Conservation (phyloP, 768 basidiomycete species). For the Harrya chromipes region DNA sequence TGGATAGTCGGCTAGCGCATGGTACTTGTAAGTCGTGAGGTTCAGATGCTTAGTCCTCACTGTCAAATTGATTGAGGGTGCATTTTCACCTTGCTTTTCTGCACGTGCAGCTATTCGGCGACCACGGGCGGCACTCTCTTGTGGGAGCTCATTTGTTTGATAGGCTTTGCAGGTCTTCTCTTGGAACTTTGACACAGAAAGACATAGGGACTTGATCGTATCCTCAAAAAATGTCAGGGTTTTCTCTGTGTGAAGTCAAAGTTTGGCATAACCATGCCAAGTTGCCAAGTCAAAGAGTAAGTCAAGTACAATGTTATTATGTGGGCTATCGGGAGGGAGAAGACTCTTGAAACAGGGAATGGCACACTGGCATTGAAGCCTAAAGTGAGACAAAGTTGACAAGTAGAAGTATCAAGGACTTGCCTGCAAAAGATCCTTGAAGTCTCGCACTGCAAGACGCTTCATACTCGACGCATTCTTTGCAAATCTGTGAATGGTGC, state of each 20-base stretch:
- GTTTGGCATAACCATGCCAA: slow-evolving; percentile 21
- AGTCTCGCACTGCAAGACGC: slow-evolving; percentile 35
- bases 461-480: slow-evolving; percentile 36
- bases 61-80: neutral
- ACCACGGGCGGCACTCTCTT: slow-evolving; percentile 3
- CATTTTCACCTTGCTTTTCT: neutral
- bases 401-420: neutral
- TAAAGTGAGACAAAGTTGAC: too few relatives aligned
- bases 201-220: slow-evolving; percentile 11
- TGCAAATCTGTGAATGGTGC: slow-evolving; percentile 31
- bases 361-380: neutral
- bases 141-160: slow-evolving; percentile 17
- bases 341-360: neutral
- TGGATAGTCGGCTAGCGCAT: neutral
- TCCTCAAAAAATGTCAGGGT: slow-evolving; percentile 8
- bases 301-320: slow-evolving; percentile 12
- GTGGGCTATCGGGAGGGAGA: slow-evolving; percentile 1
- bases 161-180: slow-evolving; percentile 19
- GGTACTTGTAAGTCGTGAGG: neutral
- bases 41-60: neutral
- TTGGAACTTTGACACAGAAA: slow-evolving; percentile 20
- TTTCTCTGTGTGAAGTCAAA: slow-evolving; percentile 14
- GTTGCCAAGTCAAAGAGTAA: slow-evolving; percentile 13
- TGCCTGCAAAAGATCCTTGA: slow-evolving; percentile 38
- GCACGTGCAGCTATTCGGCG: neutral